These are phyloP conservation scores for Colletotrichum musae DNA, from an alignment of 2,329 filamentous ascomycete genomes.

Conservation along the genomic window DNA sequence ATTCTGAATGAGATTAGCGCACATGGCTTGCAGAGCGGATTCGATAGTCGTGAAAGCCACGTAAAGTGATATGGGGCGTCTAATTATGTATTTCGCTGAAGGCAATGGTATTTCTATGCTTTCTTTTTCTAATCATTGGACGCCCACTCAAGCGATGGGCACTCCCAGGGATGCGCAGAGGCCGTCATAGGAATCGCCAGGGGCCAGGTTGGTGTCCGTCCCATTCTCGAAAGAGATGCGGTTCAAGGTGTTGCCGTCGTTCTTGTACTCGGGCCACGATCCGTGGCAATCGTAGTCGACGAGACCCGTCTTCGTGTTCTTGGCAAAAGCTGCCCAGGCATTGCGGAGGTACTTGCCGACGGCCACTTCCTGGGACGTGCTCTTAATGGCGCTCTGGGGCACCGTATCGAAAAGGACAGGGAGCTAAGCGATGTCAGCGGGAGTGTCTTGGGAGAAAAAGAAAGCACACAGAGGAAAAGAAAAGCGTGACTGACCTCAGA, in stretches of 20 bases:
- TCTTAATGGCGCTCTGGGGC: conserved; percentile 36
- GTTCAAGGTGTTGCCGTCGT: conserved; percentile 44
- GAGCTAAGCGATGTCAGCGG: conserved; percentile 42
- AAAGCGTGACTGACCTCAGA: conserved; percentile 45
- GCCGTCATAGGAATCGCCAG: conserved; percentile 29
- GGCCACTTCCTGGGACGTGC: conserved; percentile 47
- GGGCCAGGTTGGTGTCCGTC: conserved; percentile 47
- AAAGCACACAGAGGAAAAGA: not conserved
- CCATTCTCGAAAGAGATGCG: conserved; percentile 47
- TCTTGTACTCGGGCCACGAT: conserved; percentile 46
- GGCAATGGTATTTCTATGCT: not conserved
- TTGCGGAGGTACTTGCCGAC: conserved; percentile 53
- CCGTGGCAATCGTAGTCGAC: conserved; percentile 43
- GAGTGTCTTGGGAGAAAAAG: conserved; percentile 3
- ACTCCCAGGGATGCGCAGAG: conserved; percentile 24
- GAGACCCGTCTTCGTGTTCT: conserved; percentile 52
- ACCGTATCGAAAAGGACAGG: conserved; percentile 51
- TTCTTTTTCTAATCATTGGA: not conserved
- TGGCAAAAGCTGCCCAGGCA: conserved; percentile 57
- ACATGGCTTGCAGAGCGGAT: no score
- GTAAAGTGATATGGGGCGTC: no score
- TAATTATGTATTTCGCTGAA: no score
- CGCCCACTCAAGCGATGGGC: conserved; percentile 4
- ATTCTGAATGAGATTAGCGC: no score
- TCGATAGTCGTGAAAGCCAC: no score